A percentile compares a stretch with the other conserved stretches of the same genome.
These are phyloP conservation scores for Spathaspora hagerdaliae DNA, from an alignment of 805 yeast genomes.

Conservation along the genomic window DNA sequence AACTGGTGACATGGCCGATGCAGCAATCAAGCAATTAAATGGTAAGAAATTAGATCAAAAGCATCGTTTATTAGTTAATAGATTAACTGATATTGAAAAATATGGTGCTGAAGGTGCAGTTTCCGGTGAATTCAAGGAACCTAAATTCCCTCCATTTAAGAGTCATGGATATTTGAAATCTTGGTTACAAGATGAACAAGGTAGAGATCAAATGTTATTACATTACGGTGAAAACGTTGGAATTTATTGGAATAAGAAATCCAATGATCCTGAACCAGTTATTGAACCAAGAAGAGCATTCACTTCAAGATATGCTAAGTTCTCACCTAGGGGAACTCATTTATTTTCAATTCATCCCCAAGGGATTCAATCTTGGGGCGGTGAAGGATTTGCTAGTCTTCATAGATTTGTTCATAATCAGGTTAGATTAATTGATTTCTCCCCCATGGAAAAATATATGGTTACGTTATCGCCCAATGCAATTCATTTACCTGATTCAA, in stretches of 20 bases:
- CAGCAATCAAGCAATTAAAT: conserved; percentile 76
- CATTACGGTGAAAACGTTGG: conserved; percentile 80
- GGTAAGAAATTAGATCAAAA: conserved; percentile 91
- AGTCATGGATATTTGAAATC: conserved; percentile 79
- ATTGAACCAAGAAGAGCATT: conserved; percentile 78
- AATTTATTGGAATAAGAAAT: conserved; percentile 80
- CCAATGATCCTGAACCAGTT: conserved; percentile 67
- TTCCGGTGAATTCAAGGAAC: conserved; percentile 62
- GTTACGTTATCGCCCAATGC: conserved; percentile 89
- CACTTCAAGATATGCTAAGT: conserved; percentile 83
- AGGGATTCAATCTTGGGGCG: conserved; percentile 97
- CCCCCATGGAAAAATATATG: conserved; percentile 86
- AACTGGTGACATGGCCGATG: conserved; percentile 60
- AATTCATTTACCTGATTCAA: conserved; percentile 56
- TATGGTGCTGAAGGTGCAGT: conserved; percentile 64
- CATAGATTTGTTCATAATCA: conserved; percentile 83
- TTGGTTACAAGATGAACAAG: conserved; percentile 86
- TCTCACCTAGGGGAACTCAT: conserved; percentile 92
- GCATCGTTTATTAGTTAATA: conserved; percentile 84
- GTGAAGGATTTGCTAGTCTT: conserved; percentile 67
- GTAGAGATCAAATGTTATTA: conserved; percentile 85
- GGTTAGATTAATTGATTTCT: conserved; percentile 84
- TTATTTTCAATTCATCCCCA: conserved; percentile 85
- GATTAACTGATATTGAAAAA: conserved; percentile 76
- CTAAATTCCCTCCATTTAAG: conserved; percentile 66